phyloP scores from a whole-genome alignment of 2,329 filamentous ascomycete genomes.

The Sclerotinia nivalis region DNA sequence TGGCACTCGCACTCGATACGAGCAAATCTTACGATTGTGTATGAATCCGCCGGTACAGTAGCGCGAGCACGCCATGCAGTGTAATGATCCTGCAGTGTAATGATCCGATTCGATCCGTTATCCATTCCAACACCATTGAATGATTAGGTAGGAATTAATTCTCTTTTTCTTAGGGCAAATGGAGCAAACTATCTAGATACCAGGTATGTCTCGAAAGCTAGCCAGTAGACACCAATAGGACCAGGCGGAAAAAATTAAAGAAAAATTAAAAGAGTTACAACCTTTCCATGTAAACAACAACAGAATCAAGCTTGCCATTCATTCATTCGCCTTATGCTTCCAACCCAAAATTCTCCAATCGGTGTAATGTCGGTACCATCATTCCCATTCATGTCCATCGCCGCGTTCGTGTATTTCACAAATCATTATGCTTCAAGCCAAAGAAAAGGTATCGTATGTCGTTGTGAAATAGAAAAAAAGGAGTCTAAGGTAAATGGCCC shows the following conservation, averaged over 20 bases:
- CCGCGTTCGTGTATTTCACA: constrained; percentile 30
- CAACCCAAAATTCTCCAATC: constrained; percentile 18
- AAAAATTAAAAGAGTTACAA: constrained; percentile 25
- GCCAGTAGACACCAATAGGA: constrained; percentile 8
- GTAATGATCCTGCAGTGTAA: neutral
- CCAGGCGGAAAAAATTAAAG: constrained; percentile 25
- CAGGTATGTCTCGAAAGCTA: constrained; percentile 5
- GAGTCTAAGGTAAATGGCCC: constrained; percentile 29
- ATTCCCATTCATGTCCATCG: constrained; percentile 26
- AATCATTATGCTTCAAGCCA: constrained; percentile 32
- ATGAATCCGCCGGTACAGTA: constrained; percentile 1
- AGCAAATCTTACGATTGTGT: constrained; percentile 20
- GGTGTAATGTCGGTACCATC: constrained; percentile 11
- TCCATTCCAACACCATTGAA: neutral
- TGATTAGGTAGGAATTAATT: neutral
- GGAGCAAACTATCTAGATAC: constrained; percentile 20
- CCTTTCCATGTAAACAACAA: constrained; percentile 21
- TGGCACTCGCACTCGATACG: constrained; percentile 9
- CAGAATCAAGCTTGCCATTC: constrained; percentile 20
- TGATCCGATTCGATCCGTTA: too few species aligned
- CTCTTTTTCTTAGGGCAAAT: neutral
- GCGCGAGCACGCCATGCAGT: constrained; percentile 16
- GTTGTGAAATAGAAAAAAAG: constrained; percentile 28
- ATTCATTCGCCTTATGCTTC: constrained; percentile 32
- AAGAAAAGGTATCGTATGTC: constrained; percentile 37